Evolutionary conservation across 192 early-diverging fungal genomes (phyloP), one percentile per base, ranked within the genome.

Genomic region (Gonapodya prolifera): DNA sequence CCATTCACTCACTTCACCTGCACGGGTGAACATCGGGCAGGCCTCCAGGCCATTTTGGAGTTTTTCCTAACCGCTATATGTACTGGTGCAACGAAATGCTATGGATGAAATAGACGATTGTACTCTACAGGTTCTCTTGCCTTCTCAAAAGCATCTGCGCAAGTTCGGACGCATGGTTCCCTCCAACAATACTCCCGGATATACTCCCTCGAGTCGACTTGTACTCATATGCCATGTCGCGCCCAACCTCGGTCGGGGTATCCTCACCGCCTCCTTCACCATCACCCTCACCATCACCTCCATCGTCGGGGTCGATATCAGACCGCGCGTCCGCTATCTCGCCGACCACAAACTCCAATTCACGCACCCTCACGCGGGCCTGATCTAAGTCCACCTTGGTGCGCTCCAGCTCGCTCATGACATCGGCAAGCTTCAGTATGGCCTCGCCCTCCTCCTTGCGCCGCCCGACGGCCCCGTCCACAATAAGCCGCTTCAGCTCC

Each of bases 401-500:
- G 8, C 71, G 71, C 31, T 18, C 71, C 31, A 73, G 71, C 31
- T 73, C 71, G 28, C 32, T 32, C 71, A 30, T 8, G 8, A 32
- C 31, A 18, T 73, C 71, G 31, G 71, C 71, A 29, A 73, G 71
- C 31, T 32, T 18, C 18, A 73, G 71, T 30, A 73, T 32, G 8
- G 71, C 28, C 16, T 73, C 28, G 8, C 71, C 71, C 28, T 30
- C 71, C 31, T 73, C 28, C 71, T 18, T 32, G 31, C 71, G 28
- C 8, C 71, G 71, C 2, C 71, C 71, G 31, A 73, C 28, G 16
- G 28, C 29, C 8, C 28, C 71, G 8, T 73, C 28, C 31, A 73
- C 71, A 29, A 73, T 73, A 29, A 73, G 71, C 31, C 71, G 71
- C 31, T 73, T 73, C 8, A 73, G 71, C 32, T 73, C 71, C 31